These are phyloP conservation scores for Eucalyptus camaldulensis DNA, from an alignment of 345 rosid genomes.

Conservation along the genomic window DNA sequence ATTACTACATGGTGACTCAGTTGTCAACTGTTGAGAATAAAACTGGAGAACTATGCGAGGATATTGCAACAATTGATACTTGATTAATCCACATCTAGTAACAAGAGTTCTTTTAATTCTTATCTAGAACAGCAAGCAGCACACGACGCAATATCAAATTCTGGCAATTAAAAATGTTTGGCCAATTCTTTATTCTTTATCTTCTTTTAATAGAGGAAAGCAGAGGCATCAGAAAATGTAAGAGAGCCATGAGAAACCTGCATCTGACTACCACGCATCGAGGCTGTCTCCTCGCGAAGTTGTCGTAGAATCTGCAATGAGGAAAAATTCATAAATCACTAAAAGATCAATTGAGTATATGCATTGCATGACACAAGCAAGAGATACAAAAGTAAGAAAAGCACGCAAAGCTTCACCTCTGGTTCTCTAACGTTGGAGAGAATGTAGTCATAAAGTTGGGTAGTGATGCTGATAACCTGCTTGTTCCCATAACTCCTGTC, in stretches of 20 bases:
- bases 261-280: conserved; percentile 80
- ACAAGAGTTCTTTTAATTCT: neutral
- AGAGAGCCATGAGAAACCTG: conserved; percentile 26
- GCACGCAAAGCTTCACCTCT: conserved; percentile 10
- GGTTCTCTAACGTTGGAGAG: conserved; percentile 86
- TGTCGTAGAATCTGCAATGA: conserved; percentile 49
- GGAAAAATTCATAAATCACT: neutral
- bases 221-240: neutral
- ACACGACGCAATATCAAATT: neutral
- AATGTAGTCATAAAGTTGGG: conserved; percentile 68
- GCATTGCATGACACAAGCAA: neutral
- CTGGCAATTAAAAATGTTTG: neutral
- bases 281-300: conserved; percentile 85
- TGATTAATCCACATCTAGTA: neutral
- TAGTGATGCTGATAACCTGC: conserved; percentile 62
- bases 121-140: neutral
- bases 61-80: neutral
- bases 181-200: neutral
- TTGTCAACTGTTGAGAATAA: neutral
- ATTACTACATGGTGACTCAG: neutral
- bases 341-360: neutral
- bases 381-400: neutral
- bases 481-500: conserved; percentile 70
- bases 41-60: neutral
- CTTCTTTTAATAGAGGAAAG: neutral